phyloP scores from a whole-genome alignment of 371 early-diverging fungal species.

The Mucor irregularis region DNA sequence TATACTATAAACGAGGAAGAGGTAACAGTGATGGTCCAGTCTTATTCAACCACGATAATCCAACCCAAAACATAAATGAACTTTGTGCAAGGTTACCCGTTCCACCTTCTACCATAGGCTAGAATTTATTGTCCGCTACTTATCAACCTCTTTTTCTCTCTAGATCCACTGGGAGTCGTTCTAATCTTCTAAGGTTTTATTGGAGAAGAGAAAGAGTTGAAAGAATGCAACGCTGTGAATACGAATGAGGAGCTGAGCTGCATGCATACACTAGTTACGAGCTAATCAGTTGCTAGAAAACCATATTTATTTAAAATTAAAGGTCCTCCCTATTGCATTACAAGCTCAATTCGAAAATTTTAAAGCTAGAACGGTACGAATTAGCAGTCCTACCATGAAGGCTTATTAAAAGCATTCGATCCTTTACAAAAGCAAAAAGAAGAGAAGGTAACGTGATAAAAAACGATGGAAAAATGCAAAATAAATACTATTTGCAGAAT shows the following conservation, averaged over 20 bases:
- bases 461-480: neutral
- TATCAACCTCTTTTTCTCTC: neutral
- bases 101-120: neutral
- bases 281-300: too few relatives aligned
- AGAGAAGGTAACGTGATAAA: neutral
- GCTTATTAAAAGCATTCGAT: too few relatives aligned
- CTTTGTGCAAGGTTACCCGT: slow-evolving; percentile 16
- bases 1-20: neutral
- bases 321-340: too few relatives aligned
- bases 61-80: slow-evolving; percentile 2
- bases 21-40: slow-evolving; percentile 2
- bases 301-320: too few relatives aligned
- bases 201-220: too few relatives aligned
- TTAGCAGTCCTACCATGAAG: too few relatives aligned
- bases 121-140: neutral
- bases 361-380: too few relatives aligned
- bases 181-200: too few relatives aligned
- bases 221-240: too few relatives aligned
- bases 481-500: neutral
- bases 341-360: too few relatives aligned
- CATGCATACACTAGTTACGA: too few relatives aligned
- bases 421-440: neutral
- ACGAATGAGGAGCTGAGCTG: too few relatives aligned
- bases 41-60: slow-evolving; percentile 18
- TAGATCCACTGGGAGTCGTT: neutral